These are phyloP conservation scores for Steccherinum ochraceum DNA, from an alignment of 768 basidiomycete species.

Conservation along the genomic window DNA sequence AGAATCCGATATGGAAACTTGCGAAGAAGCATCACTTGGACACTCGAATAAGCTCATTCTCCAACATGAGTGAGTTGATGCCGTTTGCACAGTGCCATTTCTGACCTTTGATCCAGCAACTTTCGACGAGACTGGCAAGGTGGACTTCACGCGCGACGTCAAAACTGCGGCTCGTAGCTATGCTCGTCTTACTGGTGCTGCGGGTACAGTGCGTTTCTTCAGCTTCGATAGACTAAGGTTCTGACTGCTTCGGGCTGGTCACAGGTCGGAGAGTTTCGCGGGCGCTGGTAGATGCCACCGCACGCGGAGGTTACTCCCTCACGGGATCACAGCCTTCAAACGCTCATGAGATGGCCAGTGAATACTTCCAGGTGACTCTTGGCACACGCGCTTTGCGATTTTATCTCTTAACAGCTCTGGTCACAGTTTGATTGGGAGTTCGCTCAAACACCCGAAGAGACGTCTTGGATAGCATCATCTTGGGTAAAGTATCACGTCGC, in stretches of 20 bases:
- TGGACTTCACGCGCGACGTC: slow-evolving; percentile 43
- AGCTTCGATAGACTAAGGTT: not conserved
- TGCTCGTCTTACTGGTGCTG: slow-evolving; percentile 32
- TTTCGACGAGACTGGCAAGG: slow-evolving; percentile 44
- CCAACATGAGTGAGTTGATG: slow-evolving; percentile 33
- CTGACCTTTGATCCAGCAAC: slow-evolving; percentile 33
- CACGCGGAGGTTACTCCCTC: slow-evolving; percentile 48
- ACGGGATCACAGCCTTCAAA: slow-evolving; percentile 38
- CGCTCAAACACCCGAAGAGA: slow-evolving; percentile 55
- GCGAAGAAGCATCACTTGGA: slow-evolving; percentile 48
- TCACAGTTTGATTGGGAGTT: slow-evolving; percentile 39
- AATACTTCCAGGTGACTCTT: slow-evolving; percentile 49
- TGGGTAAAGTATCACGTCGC: slow-evolving; percentile 37
- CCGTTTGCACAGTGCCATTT: not conserved
- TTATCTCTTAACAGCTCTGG: not conserved
- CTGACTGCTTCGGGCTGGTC: not conserved
- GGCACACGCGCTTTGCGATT: not conserved
- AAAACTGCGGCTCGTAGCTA: slow-evolving; percentile 34
- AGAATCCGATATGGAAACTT: slow-evolving; percentile 56
- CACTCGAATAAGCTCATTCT: slow-evolving; percentile 39
- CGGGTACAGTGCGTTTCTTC: slow-evolving; percentile 29
- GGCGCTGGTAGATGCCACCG: slow-evolving; percentile 47
- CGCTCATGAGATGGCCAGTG: slow-evolving; percentile 42
- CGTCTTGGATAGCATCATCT: slow-evolving; percentile 56
- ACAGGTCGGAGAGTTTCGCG: slow-evolving; percentile 38